Conservation (phyloP, 2,329 filamentous ascomycete species). For the Lithohypha guttulata region DNA sequence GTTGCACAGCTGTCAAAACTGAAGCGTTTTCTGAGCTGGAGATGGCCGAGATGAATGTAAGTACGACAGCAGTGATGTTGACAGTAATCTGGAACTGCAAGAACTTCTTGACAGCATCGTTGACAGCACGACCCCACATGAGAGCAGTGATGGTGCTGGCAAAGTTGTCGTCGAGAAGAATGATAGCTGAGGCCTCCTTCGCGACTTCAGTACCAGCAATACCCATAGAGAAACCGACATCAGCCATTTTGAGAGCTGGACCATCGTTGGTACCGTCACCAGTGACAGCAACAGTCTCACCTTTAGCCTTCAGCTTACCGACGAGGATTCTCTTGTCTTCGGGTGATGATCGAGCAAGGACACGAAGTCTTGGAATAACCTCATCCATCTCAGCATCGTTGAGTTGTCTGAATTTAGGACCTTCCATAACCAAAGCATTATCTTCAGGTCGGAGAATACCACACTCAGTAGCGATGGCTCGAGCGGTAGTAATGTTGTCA, state of each 20-base stretch:
- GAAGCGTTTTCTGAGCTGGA: constrained; percentile 57
- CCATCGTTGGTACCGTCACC: constrained; percentile 60
- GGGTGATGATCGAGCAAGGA: constrained; percentile 54
- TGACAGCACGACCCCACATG: constrained; percentile 58
- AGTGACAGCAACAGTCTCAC: constrained; percentile 52
- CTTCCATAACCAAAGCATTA: constrained; percentile 55
- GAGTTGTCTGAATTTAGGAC: constrained; percentile 54
- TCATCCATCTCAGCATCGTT: constrained; percentile 48
- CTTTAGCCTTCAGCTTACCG: constrained; percentile 49
- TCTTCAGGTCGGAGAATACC: constrained; percentile 46
- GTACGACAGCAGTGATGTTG: constrained; percentile 78
- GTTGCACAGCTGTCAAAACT: constrained; percentile 77
- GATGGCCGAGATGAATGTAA: constrained; percentile 82
- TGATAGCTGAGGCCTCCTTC: constrained; percentile 58
- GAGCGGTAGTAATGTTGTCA: constrained; percentile 61
- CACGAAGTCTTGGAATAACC: constrained; percentile 49
- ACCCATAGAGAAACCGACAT: constrained; percentile 60
- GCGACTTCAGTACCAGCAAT: constrained; percentile 57
- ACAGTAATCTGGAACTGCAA: constrained; percentile 60
- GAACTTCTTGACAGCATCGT: constrained; percentile 58
- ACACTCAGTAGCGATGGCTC: constrained; percentile 62
- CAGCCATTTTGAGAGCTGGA: constrained; percentile 53
- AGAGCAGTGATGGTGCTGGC: constrained; percentile 54
- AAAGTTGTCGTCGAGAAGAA: constrained; percentile 58
- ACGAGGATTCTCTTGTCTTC: constrained; percentile 58